Evolutionary conservation across 1,284 basidiomycete species (phyloP), one percentile per base, ranked within the genome.

Genomic region (Ganoderma meredithae): DNA sequence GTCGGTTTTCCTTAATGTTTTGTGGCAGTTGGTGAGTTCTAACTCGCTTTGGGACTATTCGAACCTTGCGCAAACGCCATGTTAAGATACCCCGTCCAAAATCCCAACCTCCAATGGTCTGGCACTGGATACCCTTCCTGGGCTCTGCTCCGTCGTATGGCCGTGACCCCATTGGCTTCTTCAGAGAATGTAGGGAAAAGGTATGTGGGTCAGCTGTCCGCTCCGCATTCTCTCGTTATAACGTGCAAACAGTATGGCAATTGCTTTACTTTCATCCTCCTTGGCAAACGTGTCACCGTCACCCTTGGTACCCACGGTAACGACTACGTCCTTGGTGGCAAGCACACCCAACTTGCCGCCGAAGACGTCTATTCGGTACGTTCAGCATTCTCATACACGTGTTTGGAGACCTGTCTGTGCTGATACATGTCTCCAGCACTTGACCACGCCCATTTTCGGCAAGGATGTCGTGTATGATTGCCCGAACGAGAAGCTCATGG

Each of bases 391-490:
- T 13, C 36, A 33, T 39, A 19, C 43, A 33, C 10, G 19, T 52
- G 1, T 44, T 1, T 13, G 8, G 7, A 19, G 36, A 10, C 40
- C 10, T 2, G 0, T 19, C 27, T 60, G 36, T 3, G 36, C 36
- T 31, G 13, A 49, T n/a, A 27, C 17, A 3, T 33, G 43, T 66
- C 63, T 56, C 22, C 61, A 96, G 93, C 92, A 94, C 77, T 82
- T 97, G 61, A 97, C 95, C 0, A 96, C 94, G 0, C 95, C 95
- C 4, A 90, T 97, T 25, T 99, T 99, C 76, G 98, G 98, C 65
- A 96, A 96, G 78, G 96, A 96, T 64, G 98, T 99, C 59, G 97
- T 99, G 5, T 99, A 99, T 80, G 97, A 99, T 78, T 92, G 96
- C 66, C 97, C 98, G 40, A 99, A 99, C 80, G 93, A 96, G 66